Percentiles rank a stretch among this genome's conserved stretches.
phyloP scores from a whole-genome alignment of 2,329 filamentous ascomycete species.

The Aaosphaeria pasadenensis region DNA sequence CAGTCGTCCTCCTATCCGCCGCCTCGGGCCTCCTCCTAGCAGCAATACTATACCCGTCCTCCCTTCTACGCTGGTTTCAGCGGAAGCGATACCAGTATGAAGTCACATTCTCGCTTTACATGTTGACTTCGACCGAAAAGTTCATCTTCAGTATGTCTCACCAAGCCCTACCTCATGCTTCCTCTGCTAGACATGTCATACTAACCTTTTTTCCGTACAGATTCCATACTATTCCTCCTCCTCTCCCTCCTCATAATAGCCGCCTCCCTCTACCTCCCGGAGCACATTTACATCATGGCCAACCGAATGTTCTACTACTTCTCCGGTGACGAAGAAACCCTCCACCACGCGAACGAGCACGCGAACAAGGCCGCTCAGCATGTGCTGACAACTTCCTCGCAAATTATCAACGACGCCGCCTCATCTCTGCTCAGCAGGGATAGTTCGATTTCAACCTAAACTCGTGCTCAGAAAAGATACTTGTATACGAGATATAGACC shows the following conservation, averaged over 20 bases:
- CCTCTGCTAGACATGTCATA: not conserved
- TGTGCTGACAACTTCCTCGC: conserved; percentile 5
- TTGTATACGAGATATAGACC: too few species aligned
- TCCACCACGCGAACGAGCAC: conserved; percentile 1
- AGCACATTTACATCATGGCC: conserved; percentile 80
- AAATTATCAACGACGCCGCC: conserved; percentile 5
- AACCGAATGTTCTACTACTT: conserved; percentile 93
- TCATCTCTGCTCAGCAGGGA: conserved; percentile 5
- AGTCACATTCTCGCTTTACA: conserved; percentile 94
- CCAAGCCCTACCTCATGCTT: conserved; percentile 1
- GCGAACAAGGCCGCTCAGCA: conserved; percentile 10
- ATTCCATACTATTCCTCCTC: conserved; percentile 88
- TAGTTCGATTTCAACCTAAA: too few species aligned
- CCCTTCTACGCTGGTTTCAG: conserved; percentile 78
- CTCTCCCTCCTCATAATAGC: conserved; percentile 83
- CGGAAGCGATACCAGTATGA: conserved; percentile 98
- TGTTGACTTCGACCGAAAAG: conserved; percentile 94
- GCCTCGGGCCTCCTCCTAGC: conserved; percentile 41
- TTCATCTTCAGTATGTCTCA: conserved; percentile 86
- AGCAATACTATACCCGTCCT: conserved; percentile 48
- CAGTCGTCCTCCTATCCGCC: conserved; percentile 31
- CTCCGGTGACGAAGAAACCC: conserved; percentile 65
- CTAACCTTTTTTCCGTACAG: conserved; percentile 58
- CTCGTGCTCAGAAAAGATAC: too few species aligned
- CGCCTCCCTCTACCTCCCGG: conserved; percentile 86